Evolutionary conservation across 2,329 filamentous ascomycete genomes (phyloP), one percentile per base, ranked within the genome.

Genomic region (Aureobasidium sp.): DNA sequence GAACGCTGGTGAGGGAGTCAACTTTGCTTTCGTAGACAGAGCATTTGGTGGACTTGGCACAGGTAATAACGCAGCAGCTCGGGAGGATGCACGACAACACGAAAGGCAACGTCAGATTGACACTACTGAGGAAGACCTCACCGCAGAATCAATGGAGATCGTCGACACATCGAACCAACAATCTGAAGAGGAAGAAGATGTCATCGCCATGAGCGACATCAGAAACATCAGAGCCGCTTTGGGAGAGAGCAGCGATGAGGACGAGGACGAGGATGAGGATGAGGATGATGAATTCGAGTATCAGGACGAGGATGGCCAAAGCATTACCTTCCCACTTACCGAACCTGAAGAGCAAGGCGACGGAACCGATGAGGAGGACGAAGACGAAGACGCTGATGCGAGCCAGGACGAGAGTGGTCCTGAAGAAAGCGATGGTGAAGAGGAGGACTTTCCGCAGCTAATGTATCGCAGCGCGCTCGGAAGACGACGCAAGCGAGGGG

Each of bases 31-130:
- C 64, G 80, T 85, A 25, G 84, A 85, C 67, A 77, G 78, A 36
- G 82, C 83, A 4, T 87, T 86, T 72, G 84, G 85, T 36, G 85
- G 85, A 0, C 70, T 81, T n/a, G 79, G 80, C 6, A 74, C 77
- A 13, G 71, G 74, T 1, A 67, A 80, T 42, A 71, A 66, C 10
- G 70, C 27, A 67, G 76, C 64, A 66, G 75, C 53, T 50, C 74
- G 72, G 0, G 73, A 76, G 62, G 81, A 82, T 65, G 72, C 73
- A 49, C 67, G 71, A 8, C 49, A 74, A 32, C 68, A 63, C 25
- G 68, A 69, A 48, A 67, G 66, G 9, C 78, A 81, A 64, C 75
- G 79, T 59, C 78, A 82, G 50, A 76, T 82, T 27, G 74, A 80
- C 62, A 67, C 76, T 1, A 39, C 50, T 14, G 71, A 77, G 41